A percentile compares a stretch with the other conserved stretches of the same genome.
These are phyloP conservation scores for Chrysochromulina parva DNA, from an alignment of 78 protist species.

Conservation along the genomic window DNA sequence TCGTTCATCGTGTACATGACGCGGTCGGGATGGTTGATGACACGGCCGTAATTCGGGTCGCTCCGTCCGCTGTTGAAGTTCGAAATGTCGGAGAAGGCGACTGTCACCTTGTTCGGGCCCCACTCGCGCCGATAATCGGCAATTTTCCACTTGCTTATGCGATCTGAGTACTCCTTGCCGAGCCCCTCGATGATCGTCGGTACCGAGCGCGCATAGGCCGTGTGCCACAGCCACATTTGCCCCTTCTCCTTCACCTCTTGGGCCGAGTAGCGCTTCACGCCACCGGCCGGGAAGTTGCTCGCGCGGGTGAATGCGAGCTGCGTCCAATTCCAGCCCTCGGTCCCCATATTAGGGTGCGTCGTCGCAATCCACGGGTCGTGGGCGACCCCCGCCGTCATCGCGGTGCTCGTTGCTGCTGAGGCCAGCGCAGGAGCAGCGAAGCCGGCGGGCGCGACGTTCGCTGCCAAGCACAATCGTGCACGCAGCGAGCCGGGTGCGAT, in stretches of 20 bases:
- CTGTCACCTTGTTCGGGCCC: not conserved
- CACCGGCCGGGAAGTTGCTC: not conserved
- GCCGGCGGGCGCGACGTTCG: no score
- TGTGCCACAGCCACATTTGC: not conserved
- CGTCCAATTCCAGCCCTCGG: slow-evolving; percentile 6
- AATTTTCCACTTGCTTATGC: not conserved
- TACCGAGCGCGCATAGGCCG: not conserved
- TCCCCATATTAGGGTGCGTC: not conserved
- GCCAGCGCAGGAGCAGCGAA: no score
- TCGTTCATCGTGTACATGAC: no score
- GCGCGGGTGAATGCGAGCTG: slow-evolving; percentile 1
- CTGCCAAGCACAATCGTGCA: no score
- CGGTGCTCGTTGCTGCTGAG: no score
- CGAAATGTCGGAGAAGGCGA: not conserved
- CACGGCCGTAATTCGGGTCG: no score
- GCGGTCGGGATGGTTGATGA: no score
- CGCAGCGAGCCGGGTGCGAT: no score
- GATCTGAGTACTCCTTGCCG: not conserved
- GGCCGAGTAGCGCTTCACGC: not conserved
- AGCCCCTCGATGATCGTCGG: not conserved
- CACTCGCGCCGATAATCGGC: not conserved
- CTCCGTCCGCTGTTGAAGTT: no score
- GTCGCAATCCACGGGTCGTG: not conserved
- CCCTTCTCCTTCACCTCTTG: not conserved
- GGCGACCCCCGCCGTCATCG: no score